Evolutionary conservation across 1,284 basidiomycete species (phyloP).

Genomic region (Moesziomyces aphidis): DNA sequence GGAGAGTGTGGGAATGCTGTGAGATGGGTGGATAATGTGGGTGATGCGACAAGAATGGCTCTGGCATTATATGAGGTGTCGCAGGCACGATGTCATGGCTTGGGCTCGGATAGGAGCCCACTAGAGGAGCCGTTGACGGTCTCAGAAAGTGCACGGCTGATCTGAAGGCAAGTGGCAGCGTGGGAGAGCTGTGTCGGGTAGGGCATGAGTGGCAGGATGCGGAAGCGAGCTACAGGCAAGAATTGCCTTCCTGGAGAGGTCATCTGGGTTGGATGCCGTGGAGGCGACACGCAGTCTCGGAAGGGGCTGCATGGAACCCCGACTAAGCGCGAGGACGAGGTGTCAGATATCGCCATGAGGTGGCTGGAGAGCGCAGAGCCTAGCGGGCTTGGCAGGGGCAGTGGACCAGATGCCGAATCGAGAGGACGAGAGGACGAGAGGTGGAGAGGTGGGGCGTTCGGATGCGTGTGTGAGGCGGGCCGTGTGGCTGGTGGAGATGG

Average conservation of each 20-base stretch:
- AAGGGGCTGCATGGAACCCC: slow-evolving; percentile 1
- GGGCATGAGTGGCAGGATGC: neutral
- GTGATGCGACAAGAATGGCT: neutral
- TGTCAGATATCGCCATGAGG: slow-evolving; percentile 12
- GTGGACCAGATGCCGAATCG: neutral
- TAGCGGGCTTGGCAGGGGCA: neutral
- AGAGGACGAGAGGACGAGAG: neutral
- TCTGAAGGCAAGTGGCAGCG: neutral
- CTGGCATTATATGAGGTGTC: slow-evolving; percentile 19
- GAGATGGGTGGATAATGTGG: neutral
- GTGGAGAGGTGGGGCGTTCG: neutral
- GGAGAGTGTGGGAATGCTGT: neutral
- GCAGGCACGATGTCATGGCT: slow-evolving; percentile 17
- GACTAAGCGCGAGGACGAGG: neutral
- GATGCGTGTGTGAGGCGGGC: slow-evolving; percentile 1
- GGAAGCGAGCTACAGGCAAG: neutral
- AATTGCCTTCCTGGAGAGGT: too few relatives aligned
- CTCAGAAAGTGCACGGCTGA: slow-evolving; percentile 8
- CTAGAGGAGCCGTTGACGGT: slow-evolving; percentile 5
- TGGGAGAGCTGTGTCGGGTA: neutral
- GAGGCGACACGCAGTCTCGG: neutral
- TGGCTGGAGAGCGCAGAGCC: neutral
- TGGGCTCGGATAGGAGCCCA: slow-evolving; percentile 1
- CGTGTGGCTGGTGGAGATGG: slow-evolving; percentile 13
- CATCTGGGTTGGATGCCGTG: neutral